Conservation (phyloP, 768 basidiomycete genomes). For the Suillus spraguei region DNA sequence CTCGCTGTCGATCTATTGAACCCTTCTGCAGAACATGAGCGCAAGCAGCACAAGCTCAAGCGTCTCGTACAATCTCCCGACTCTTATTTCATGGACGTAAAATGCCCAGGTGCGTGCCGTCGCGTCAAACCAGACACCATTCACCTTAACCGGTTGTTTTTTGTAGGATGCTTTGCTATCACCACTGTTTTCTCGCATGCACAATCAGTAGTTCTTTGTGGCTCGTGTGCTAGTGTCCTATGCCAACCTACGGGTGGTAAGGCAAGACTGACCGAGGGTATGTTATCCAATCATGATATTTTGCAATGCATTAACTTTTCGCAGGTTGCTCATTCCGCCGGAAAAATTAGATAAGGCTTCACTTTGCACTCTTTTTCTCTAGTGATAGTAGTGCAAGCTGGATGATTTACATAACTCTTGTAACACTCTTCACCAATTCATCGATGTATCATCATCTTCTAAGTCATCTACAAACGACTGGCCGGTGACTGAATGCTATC, state of each 20-base stretch:
- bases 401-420: not conserved
- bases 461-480: not conserved
- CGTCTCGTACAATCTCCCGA: slow-evolving; percentile 97
- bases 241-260: slow-evolving; percentile 99
- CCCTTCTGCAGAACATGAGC: slow-evolving; percentile 86
- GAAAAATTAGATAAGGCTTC: slow-evolving; percentile 66
- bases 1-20: slow-evolving; percentile 98
- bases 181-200: slow-evolving; percentile 99
- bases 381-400: not conserved
- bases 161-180: slow-evolving; percentile 90
- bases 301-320: slow-evolving; percentile 15
- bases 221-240: slow-evolving; percentile 89
- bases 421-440: not conserved
- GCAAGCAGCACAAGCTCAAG: slow-evolving; percentile 97
- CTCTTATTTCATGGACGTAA: slow-evolving; percentile 99
- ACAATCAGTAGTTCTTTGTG: slow-evolving; percentile 95
- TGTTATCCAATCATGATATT: slow-evolving; percentile 27
- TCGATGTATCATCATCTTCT: not conserved
- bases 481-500: not conserved
- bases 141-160: slow-evolving; percentile 3
- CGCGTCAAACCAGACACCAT: too few relatives aligned
- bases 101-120: slow-evolving; percentile 84
- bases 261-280: slow-evolving; percentile 97
- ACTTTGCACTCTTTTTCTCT: not conserved
- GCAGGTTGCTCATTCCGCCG: slow-evolving; percentile 96